Percentiles rank a stretch among this genome's conserved stretches.
Conservation (phyloP, 345 rosid species). For the Boechera divaricarpa region DNA sequence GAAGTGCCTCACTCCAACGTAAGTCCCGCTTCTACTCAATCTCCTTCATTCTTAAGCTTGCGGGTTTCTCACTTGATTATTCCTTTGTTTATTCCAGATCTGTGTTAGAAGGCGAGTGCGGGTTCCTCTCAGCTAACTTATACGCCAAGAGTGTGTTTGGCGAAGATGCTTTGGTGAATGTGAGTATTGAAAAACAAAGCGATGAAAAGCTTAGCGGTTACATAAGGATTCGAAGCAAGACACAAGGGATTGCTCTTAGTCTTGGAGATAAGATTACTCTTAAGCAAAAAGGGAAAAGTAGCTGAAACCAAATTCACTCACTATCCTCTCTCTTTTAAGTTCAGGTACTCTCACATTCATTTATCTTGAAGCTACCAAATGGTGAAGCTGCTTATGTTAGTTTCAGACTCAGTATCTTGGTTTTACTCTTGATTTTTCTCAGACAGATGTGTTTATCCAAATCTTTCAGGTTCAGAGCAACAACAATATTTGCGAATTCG, state of each 20-base stretch:
- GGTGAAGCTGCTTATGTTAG: conserved; percentile 23
- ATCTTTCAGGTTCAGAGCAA: conserved; percentile 34
- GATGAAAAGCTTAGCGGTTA: conserved; percentile 80
- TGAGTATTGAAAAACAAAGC: conserved; percentile 71
- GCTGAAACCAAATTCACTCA: conserved; percentile 25
- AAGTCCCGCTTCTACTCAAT: neutral
- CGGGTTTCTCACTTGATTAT: neutral
- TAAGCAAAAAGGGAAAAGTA: conserved; percentile 39
- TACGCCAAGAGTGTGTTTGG: conserved; percentile 90
- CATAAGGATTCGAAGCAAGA: conserved; percentile 84
- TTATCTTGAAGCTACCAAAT: neutral
- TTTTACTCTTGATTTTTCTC: conserved; percentile 7
- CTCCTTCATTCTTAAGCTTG: neutral
- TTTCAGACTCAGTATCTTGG: conserved; percentile 5
- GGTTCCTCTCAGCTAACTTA: conserved; percentile 81
- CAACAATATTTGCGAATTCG: conserved; percentile 15
- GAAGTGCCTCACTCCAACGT: conserved; percentile 48
- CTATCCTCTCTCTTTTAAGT: conserved; percentile 10
- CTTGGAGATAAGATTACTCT: conserved; percentile 49
- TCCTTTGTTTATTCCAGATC: conserved; percentile 50
- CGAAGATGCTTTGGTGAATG: conserved; percentile 81
- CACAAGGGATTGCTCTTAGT: conserved; percentile 84
- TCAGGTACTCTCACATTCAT: conserved; percentile 29
- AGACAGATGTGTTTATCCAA: conserved; percentile 11
- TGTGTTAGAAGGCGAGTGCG: conserved; percentile 81